Evolutionary conservation across 148 eudicot genomes (phyloP), one percentile per base, ranked within the genome.

Genomic region (Silene conica): DNA sequence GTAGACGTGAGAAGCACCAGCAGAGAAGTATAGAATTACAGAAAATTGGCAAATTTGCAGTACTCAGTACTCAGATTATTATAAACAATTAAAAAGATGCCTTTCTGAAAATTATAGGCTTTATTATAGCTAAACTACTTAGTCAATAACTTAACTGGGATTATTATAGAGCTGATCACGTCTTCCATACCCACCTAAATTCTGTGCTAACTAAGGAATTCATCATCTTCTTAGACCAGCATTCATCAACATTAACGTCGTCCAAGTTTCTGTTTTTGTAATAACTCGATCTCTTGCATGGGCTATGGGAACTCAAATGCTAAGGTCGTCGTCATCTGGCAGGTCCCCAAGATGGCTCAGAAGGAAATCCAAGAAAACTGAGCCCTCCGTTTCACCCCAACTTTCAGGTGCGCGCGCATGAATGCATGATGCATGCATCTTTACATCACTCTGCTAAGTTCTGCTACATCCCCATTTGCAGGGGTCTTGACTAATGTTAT

Each of bases 321-420:
- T 57, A 14, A 77, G 76, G 55, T 77, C 86, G 55, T 77, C 86
- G 21, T 73, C 72, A 52, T 82, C 83, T 2, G 70, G 76, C 57
- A 83, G 78, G 80, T 69, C 87, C 9, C 80, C 71, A 7, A 62
- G 69, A 74, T 85, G 90, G 93, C 82, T 86, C 34, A 65, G 85
- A 70, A 86, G 84, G 83, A 84, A 83, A 82, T 69, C 78, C 10
- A 90, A 85, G 84, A 87, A 70, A 70, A 70, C 76, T 6, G 88
- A 86, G 20, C 71, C 79, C 0, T 74, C 70, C 77, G 71, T 72
- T 71, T 75, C 85, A 16, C 80, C 73, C 15, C 88, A 87, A 20
- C 74, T 80, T 69, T 79, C 89, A 89, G 96, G 96, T 85, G 34
- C 21, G 77, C 23, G n/a, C n/a, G n/a, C n/a, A n/a, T n/a, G n/a